These are phyloP conservation scores for Flaveria bidentis DNA, from an alignment of 129 eudicot species.

Conservation along the genomic window DNA sequence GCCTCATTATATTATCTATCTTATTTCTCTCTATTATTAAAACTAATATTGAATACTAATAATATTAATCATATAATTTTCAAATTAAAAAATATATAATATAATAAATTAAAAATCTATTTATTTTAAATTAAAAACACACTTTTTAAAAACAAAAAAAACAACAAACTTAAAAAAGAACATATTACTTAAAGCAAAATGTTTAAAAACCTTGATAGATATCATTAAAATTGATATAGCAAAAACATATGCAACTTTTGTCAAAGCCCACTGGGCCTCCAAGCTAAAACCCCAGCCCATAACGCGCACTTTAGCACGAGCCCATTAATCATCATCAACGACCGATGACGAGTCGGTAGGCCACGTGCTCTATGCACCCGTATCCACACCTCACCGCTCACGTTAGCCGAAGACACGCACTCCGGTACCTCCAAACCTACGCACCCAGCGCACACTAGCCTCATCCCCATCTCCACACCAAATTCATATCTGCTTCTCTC, in stretches of 20 bases:
- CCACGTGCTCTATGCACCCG: conserved; percentile 44
- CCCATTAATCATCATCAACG: conserved; percentile 16
- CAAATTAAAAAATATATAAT: too few relatives aligned
- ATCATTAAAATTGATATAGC: not conserved
- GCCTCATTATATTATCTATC: too few relatives aligned
- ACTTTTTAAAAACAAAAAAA: too few relatives aligned
- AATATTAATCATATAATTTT: too few relatives aligned
- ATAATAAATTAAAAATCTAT: too few relatives aligned
- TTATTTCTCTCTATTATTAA: too few relatives aligned
- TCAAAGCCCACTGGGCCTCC: not conserved
- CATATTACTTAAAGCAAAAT: too few relatives aligned
- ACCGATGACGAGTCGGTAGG: conserved; percentile 47
- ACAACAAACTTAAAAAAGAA: too few relatives aligned
- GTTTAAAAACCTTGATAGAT: too few relatives aligned
- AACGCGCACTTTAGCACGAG: conserved; percentile 5
- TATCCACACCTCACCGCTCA: conserved; percentile 37
- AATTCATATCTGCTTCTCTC: conserved; percentile 52
- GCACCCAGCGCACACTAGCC: conserved; percentile 44
- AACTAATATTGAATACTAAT: too few relatives aligned
- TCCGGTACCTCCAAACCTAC: conserved; percentile 17
- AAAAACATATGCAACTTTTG: not conserved
- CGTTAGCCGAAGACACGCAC: conserved; percentile 30
- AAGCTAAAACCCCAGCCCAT: not conserved
- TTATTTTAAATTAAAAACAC: too few relatives aligned
- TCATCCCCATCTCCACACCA: conserved; percentile 26